Evolutionary conservation across 2,329 filamentous ascomycete species (phyloP).

Genomic region (Penicillium sp.): DNA sequence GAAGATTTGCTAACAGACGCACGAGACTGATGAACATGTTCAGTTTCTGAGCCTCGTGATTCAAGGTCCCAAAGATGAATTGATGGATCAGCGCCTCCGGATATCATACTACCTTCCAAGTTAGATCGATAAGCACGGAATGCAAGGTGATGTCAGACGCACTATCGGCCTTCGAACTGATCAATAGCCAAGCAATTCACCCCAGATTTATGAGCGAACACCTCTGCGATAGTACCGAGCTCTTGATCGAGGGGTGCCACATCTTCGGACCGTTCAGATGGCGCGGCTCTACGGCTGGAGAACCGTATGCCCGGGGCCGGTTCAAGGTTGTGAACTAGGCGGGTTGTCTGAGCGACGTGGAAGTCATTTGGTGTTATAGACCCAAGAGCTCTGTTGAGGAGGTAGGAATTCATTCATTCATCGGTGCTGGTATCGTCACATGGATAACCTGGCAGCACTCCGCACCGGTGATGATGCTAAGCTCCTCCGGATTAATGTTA

Average conservation of each 20-base stretch:
- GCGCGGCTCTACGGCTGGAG: slow-evolving; percentile 51
- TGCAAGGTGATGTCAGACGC: slow-evolving; percentile 18
- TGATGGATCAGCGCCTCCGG: slow-evolving; percentile 79
- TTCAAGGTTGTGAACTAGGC: slow-evolving; percentile 66
- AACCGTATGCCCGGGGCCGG: slow-evolving; percentile 66
- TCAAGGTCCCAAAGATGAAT: slow-evolving; percentile 87
- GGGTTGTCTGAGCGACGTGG: slow-evolving; percentile 61
- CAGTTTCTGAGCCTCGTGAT: slow-evolving; percentile 47
- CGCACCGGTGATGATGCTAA: slow-evolving; percentile 17
- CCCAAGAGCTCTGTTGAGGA: slow-evolving; percentile 73
- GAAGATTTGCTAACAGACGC: slow-evolving; percentile 43
- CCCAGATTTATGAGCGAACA: slow-evolving; percentile 67
- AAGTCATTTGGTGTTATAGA: slow-evolving; percentile 61
- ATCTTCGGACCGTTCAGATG: slow-evolving; percentile 9
- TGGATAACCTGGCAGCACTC: not conserved
- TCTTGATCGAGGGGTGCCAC: slow-evolving; percentile 14
- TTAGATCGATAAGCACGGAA: slow-evolving; percentile 4
- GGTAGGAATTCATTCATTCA: slow-evolving; percentile 69
- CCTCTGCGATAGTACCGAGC: slow-evolving; percentile 27
- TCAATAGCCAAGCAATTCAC: slow-evolving; percentile 78
- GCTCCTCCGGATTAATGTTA: slow-evolving; percentile 29
- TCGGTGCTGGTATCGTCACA: slow-evolving; percentile 5
- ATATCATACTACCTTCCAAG: slow-evolving; percentile 60
- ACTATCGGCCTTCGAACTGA: slow-evolving; percentile 74
- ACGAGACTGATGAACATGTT: slow-evolving; percentile 53